These are phyloP conservation scores for Orbilia javanica DNA, from an alignment of 2,329 filamentous ascomycete genomes.

Conservation along the genomic window DNA sequence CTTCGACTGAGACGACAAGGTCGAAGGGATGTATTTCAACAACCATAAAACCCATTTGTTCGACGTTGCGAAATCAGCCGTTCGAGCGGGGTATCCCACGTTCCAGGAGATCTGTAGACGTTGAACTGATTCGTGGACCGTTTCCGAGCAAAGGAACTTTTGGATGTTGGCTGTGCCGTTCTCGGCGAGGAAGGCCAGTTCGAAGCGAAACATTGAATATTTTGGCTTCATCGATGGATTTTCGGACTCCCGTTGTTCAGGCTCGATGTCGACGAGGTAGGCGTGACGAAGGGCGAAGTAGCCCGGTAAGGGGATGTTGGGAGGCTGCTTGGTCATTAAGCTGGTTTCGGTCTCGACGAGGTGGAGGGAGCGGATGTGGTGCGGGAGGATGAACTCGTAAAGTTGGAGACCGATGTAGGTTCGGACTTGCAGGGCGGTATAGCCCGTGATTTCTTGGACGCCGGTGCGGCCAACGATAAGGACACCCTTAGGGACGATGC, in stretches of 20 bases:
- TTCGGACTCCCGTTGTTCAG: slow-evolving; percentile 2
- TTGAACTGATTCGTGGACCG: slow-evolving; percentile 37
- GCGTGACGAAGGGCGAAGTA: slow-evolving; percentile 47
- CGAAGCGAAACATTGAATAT: slow-evolving; percentile 14
- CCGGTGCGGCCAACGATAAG: slow-evolving; percentile 45
- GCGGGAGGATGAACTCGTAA: slow-evolving; percentile 43
- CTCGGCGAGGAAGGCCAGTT: slow-evolving; percentile 25
- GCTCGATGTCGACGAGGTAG: slow-evolving; percentile 40
- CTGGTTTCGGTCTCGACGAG: slow-evolving; percentile 48
- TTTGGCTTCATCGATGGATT: not conserved
- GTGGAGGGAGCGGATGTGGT: slow-evolving; percentile 40
- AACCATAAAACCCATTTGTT: slow-evolving; percentile 51
- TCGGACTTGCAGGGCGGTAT: slow-evolving; percentile 43
- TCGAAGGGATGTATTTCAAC: slow-evolving; percentile 38
- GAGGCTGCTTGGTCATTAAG: slow-evolving; percentile 27
- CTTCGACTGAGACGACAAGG: slow-evolving; percentile 21
- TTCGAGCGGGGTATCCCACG: slow-evolving; percentile 28
- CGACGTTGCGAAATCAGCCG: slow-evolving; percentile 30
- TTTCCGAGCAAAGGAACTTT: slow-evolving; percentile 39
- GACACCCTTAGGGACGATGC: slow-evolving; percentile 39
- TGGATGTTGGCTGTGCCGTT: slow-evolving; percentile 27
- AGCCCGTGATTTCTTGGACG: slow-evolving; percentile 29
- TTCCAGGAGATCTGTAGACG: slow-evolving; percentile 45
- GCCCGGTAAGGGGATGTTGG: slow-evolving; percentile 21
- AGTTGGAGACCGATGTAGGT: slow-evolving; percentile 45